Percentiles rank a stretch among this genome's conserved stretches.
Evolutionary conservation across 306 rosid species (phyloP).

Genomic region (Luffa aegyptiaca): DNA sequence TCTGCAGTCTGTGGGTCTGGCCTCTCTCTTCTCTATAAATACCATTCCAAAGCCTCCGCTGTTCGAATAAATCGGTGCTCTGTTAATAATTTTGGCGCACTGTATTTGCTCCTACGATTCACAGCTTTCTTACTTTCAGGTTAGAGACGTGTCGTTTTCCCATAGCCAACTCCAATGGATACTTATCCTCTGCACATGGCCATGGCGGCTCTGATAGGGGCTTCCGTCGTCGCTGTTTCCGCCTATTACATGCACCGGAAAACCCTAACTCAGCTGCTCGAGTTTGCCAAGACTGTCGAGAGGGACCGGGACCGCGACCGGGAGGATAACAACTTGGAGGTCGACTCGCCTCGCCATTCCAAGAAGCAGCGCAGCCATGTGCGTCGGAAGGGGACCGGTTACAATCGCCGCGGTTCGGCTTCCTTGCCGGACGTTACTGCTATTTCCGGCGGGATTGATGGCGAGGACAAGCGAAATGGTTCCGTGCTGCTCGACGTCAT

Average conservation of each 20-base stretch:
- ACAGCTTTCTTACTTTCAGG: neutral
- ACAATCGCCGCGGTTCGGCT: conserved; percentile 41
- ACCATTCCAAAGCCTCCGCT: neutral
- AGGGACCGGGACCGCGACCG: conserved; percentile 17
- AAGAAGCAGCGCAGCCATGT: conserved; percentile 38
- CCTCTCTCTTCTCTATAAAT: conserved; percentile 35
- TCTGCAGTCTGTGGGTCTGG: neutral
- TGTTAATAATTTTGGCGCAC: neutral
- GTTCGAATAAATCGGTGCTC: conserved; percentile 16
- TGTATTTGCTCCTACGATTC: neutral
- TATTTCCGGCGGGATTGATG: conserved; percentile 37
- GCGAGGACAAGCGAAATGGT: conserved; percentile 52
- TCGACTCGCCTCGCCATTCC: conserved; percentile 41
- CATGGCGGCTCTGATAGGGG: conserved; percentile 91
- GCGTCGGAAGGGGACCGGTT: conserved; percentile 29
- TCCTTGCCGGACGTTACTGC: conserved; percentile 75
- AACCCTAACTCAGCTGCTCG: conserved; percentile 75
- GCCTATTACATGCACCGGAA: conserved; percentile 90
- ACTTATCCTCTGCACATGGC: conserved; percentile 73
- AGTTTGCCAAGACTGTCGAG: conserved; percentile 81
- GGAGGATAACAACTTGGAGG: conserved; percentile 27
- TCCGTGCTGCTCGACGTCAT: conserved; percentile 44
- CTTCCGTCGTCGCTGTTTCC: conserved; percentile 80
- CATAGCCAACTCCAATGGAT: conserved; percentile 44
- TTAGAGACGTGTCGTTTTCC: conserved; percentile 40